Percentiles rank a stretch among this genome's conserved stretches.
Evolutionary conservation across 1,139 yeast species (phyloP).

Genomic region (Kazachstania sp.): DNA sequence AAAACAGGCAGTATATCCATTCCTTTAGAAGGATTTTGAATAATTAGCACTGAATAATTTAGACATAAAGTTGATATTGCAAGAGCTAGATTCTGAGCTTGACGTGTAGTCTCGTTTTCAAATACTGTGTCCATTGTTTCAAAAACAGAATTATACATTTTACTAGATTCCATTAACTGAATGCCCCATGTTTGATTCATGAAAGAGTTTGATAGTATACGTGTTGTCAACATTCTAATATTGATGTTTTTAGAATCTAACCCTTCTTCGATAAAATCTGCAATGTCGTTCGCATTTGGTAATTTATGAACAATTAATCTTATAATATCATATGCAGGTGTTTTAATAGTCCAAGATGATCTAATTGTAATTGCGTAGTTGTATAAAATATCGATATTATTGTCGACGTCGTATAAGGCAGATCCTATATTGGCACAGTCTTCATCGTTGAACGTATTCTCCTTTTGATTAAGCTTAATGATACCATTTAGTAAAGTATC

Average conservation of each 20-base stretch:
- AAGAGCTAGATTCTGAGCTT: constrained; percentile 30
- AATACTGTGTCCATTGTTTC: constrained; percentile 22
- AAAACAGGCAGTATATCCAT: constrained; percentile 24
- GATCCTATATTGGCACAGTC: constrained; percentile 32
- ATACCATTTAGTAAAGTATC: constrained; percentile 35
- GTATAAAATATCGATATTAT: constrained; percentile 31
- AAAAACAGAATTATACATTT: constrained; percentile 29
- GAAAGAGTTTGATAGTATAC: constrained; percentile 46
- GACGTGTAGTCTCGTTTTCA: constrained; percentile 21
- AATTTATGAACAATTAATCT: constrained; percentile 41
- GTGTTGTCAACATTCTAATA: constrained; percentile 44
- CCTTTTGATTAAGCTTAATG: constrained; percentile 32
- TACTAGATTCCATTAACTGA: constrained; percentile 28
- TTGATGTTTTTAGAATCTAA: constrained; percentile 34
- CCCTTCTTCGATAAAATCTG: constrained; percentile 37
- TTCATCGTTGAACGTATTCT: constrained; percentile 32
- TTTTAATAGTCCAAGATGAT: constrained; percentile 40
- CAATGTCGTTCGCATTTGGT: constrained; percentile 31
- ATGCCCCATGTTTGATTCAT: constrained; percentile 38
- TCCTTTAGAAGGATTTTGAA: constrained; percentile 12
- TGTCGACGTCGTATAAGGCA: constrained; percentile 31
- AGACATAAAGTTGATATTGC: constrained; percentile 48
- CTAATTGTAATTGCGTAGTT: constrained; percentile 37
- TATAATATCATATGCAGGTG: constrained; percentile 53
- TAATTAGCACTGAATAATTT: constrained; percentile 39